phyloP scores from a whole-genome alignment of 768 basidiomycete genomes.

The Royoungia palumana region DNA sequence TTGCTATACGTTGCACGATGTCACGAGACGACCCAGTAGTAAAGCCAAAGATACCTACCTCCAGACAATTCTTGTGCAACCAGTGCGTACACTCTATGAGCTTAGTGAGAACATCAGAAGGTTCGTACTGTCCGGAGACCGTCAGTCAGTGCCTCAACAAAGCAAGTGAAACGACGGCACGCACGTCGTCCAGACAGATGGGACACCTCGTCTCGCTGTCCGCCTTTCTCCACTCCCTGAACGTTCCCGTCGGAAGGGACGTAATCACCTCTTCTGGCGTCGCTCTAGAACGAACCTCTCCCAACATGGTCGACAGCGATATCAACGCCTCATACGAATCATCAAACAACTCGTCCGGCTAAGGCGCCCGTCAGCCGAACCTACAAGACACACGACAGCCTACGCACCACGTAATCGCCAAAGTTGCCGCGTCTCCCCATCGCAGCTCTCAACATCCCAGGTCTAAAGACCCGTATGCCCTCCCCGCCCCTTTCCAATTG shows the following conservation, averaged over 20 bases:
- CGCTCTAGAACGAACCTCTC: conserved; percentile 64
- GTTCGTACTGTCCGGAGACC: conserved; percentile 51
- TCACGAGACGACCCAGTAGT: conserved; percentile 1
- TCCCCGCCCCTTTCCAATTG: conserved; percentile 26
- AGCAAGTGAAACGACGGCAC: conserved; percentile 24
- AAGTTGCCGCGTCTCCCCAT: conserved; percentile 25
- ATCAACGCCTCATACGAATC: conserved; percentile 70
- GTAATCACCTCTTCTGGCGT: conserved; percentile 62
- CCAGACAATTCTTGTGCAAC: conserved; percentile 73
- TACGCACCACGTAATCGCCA: conserved; percentile 54
- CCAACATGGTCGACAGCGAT: conserved; percentile 54
- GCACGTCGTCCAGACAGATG: conserved; percentile 80
- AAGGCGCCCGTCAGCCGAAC: background rate
- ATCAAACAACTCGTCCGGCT: conserved; percentile 79
- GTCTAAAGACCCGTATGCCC: conserved; percentile 19
- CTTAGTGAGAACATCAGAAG: conserved; percentile 60
- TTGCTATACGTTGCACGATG: conserved; percentile 45
- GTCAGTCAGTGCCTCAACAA: background rate
- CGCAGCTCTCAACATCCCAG: conserved; percentile 23
- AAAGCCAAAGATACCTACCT: conserved; percentile 41
- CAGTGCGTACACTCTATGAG: conserved; percentile 73
- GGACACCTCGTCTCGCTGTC: conserved; percentile 76
- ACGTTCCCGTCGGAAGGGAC: conserved; percentile 55
- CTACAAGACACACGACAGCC: background rate
- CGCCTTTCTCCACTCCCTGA: conserved; percentile 63